phyloP scores from a whole-genome alignment of 2,329 filamentous ascomycete species.

The Amphichorda felina region DNA sequence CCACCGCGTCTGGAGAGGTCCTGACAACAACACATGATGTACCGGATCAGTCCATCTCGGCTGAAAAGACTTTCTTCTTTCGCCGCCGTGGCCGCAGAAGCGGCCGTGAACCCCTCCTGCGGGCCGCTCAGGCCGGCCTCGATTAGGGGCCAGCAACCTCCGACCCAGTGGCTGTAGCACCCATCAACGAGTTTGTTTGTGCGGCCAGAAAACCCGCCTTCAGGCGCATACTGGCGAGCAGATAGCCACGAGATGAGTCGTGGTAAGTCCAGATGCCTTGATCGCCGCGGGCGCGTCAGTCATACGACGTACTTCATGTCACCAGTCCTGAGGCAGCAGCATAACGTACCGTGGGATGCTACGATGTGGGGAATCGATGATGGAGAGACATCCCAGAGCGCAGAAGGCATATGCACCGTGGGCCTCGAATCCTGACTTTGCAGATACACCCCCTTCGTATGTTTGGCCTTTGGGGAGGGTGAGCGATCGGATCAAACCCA shows the following conservation, averaged over 20 bases:
- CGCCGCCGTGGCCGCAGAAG: slow-evolving; percentile 8
- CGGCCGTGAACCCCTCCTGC: slow-evolving; percentile 11
- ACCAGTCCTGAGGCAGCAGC: no score
- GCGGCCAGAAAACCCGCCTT: slow-evolving; percentile 85
- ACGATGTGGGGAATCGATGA: slow-evolving; percentile 67
- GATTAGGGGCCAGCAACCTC: slow-evolving; percentile 84
- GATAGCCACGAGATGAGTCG: slow-evolving; percentile 79
- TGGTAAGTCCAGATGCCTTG: slow-evolving; percentile 57
- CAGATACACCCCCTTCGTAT: slow-evolving; percentile 88
- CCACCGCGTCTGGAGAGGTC: slow-evolving; percentile 60
- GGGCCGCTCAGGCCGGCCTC: slow-evolving; percentile 61
- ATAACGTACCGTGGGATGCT: slow-evolving; percentile 58
- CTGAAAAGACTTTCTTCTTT: slow-evolving; percentile 52
- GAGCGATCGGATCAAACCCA: slow-evolving; percentile 5
- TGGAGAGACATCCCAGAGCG: slow-evolving; percentile 76
- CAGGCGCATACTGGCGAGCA: slow-evolving; percentile 76
- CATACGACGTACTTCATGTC: no score
- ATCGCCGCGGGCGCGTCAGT: neutral
- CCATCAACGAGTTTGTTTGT: slow-evolving; percentile 98
- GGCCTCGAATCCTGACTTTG: slow-evolving; percentile 75
- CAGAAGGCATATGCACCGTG: slow-evolving; percentile 97
- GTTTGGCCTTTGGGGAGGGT: slow-evolving; percentile 56
- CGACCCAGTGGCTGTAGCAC: slow-evolving; percentile 97
- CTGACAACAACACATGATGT: slow-evolving; percentile 85
- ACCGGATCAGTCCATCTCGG: slow-evolving; percentile 73